Evolutionary conservation across 192 early-diverging fungal genomes (phyloP), one percentile per base, ranked within the genome.

Genomic region (Lobosporangium transversale): DNA sequence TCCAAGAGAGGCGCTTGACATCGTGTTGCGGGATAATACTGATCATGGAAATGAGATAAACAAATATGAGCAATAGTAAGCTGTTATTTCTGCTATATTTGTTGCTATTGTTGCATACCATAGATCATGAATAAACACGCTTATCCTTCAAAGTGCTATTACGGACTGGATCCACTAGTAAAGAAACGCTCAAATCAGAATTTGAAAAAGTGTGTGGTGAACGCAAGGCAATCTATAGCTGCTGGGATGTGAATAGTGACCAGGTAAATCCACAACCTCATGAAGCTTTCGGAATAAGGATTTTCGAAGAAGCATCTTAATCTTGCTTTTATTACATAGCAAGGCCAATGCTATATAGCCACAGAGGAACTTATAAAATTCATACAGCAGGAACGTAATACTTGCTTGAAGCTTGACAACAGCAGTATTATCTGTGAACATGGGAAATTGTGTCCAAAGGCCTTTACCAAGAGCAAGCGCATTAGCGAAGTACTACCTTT

Each of bases 401-500:
- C 3, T 17, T 17, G 17, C 0, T 5, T 7, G 21, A 26, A 18
- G 4, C 17, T 79, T 29, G 76, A 79, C 18, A 59, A 48, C 40
- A 50, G 37, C 14, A 45, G 27, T 26, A 32, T 79, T 31, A 26
- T 47, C 3, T 79, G 78, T 50, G 45, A 71, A 30, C 78, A 79
- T 31, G 44, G 37, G 15, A 79, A 79, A 15, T 51, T 79, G 0
- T 62, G 48, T 48, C 78, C 78, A 4, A 21, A n/a, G 9, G 52
- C 50, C 1, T 36, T 79, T 3, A n/a, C 40, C 14, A 66, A 33
- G 21, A 53, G 57, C 45, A 79, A 79, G 36, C 57, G 55, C 12
- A 65, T 79, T 33, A 66, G 68, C 42, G 21, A 61, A 49, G 78
- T 79, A 42, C 37, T n/a, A n/a, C n/a, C n/a, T n/a, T n/a, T n/a